phyloP scores from a whole-genome alignment of 345 rosid species.

The Geranium rotundifolium region DNA sequence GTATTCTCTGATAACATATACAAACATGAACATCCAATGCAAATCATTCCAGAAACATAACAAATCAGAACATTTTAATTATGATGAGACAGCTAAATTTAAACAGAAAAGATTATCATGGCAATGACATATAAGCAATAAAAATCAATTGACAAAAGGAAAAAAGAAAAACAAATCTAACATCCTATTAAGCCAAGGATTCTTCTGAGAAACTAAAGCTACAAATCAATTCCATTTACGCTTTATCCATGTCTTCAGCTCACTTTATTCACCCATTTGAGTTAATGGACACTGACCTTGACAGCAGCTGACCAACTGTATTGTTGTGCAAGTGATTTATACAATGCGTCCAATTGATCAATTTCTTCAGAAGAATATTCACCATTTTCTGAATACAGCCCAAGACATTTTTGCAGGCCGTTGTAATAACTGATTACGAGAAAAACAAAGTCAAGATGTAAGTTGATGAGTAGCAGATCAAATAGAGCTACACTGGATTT shows the following conservation, averaged over 20 bases:
- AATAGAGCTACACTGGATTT: not conserved
- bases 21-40: not conserved
- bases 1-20: conserved; percentile 51
- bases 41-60: not conserved
- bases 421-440: conserved; percentile 57
- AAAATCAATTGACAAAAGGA: not conserved
- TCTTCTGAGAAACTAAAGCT: not conserved
- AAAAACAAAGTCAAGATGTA: not conserved
- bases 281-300: conserved; percentile 38
- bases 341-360: conserved; percentile 61
- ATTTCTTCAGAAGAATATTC: conserved; percentile 60
- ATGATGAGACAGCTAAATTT: not conserved
- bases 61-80: not conserved
- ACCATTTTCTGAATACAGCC: conserved; percentile 46
- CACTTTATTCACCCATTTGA: not conserved
- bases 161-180: not conserved
- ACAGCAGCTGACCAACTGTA: conserved; percentile 89
- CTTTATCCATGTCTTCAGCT: not conserved
- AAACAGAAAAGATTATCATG: not conserved
- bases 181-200: not conserved
- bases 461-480: not conserved
- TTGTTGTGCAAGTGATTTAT: conserved; percentile 61
- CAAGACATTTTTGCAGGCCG: conserved; percentile 81
- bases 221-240: not conserved
- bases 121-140: not conserved